These are phyloP conservation scores for Cutaneotrichosporon arboriforme DNA, from an alignment of 1,284 basidiomycete genomes.

Conservation along the genomic window DNA sequence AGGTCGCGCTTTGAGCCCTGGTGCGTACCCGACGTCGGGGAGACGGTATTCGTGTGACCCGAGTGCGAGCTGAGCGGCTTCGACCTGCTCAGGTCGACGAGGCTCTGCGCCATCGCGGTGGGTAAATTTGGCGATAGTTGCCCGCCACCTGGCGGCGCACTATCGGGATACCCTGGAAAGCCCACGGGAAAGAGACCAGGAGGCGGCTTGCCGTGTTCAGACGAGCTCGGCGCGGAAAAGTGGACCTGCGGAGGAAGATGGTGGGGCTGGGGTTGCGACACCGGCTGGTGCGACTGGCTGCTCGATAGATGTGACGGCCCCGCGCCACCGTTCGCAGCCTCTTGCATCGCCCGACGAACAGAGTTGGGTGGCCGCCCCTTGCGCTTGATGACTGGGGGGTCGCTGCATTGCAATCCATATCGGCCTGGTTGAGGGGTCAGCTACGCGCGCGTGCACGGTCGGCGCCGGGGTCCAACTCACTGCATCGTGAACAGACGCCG, in stretches of 20 bases:
- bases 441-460: neutral
- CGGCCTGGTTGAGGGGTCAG: conserved; percentile 16
- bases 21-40: neutral
- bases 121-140: neutral
- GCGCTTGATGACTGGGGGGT: conserved; percentile 24
- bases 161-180: neutral
- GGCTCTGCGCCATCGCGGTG: neutral
- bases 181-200: neutral
- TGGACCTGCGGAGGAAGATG: too few relatives aligned
- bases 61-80: neutral
- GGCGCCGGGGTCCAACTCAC: conserved; percentile 11
- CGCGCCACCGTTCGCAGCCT: neutral
- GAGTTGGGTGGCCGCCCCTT: conserved; percentile 23
- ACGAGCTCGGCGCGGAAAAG: too few relatives aligned
- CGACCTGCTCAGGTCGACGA: conserved; percentile 3
- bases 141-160: too few relatives aligned
- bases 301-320: neutral
- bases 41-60: neutral
- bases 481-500: conserved; percentile 22
- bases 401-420: conserved; percentile 20
- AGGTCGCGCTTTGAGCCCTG: conserved; percentile 1
- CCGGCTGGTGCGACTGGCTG: too few relatives aligned
- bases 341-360: conserved; percentile 8
- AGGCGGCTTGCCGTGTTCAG: too few relatives aligned
- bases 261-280: too few relatives aligned